Evolutionary conservation across 495 filamentous ascomycete species (phyloP).

Genomic region (Chaetomium cochliodes): DNA sequence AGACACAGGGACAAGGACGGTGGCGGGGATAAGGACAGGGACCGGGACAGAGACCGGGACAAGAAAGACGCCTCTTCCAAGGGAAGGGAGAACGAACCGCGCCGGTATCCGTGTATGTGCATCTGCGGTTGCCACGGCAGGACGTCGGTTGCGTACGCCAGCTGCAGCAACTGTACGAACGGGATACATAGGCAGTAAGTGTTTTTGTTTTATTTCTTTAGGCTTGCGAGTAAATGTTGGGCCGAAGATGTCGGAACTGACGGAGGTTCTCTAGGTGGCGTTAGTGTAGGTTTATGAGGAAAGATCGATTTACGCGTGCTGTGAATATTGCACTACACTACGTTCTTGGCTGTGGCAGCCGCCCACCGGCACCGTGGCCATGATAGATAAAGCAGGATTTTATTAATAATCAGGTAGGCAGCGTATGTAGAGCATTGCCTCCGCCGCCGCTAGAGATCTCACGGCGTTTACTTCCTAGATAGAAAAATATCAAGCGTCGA

Average conservation of each 20-base stretch:
- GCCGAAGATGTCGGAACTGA: too few relatives aligned
- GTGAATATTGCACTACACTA: too few relatives aligned
- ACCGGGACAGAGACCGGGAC: not conserved
- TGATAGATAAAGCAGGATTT: too few relatives aligned
- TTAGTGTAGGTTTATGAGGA: too few relatives aligned
- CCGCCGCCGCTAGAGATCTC: too few relatives aligned
- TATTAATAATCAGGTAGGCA: too few relatives aligned
- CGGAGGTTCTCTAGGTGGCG: too few relatives aligned
- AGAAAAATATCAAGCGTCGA: not conserved
- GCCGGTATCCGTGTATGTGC: slow-evolving; percentile 4
- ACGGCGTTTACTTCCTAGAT: not conserved
- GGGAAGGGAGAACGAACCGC: not conserved
- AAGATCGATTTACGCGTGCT: too few relatives aligned
- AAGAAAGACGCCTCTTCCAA: not conserved
- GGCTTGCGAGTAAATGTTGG: too few relatives aligned
- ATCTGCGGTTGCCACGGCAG: not conserved
- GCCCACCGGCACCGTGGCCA: too few relatives aligned
- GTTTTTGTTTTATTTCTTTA: not conserved
- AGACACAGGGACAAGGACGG: not conserved
- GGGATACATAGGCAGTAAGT: not conserved
- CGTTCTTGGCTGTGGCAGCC: too few relatives aligned
- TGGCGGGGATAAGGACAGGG: not conserved
- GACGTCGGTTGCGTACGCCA: not conserved
- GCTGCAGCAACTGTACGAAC: not conserved
- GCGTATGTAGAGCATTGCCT: too few relatives aligned